Base-by-base conservation (phyloP, 495 filamentous ascomycete genomes). In the Sporormia fimetaria region DNA sequence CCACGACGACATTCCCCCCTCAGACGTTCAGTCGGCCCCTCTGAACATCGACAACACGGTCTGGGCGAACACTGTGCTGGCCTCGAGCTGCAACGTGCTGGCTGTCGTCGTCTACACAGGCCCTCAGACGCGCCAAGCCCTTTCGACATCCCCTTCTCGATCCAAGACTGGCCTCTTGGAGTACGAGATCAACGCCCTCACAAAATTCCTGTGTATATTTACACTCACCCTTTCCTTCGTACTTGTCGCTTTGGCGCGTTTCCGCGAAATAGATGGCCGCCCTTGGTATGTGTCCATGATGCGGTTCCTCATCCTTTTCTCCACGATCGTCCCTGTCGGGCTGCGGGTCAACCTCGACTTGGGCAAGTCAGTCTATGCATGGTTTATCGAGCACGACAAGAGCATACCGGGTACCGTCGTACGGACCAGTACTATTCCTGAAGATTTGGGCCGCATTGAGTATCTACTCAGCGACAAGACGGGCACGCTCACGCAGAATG, bases 401-500 rank as follows among this genome's bases (percentile, higher is more conserved):
- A 87, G 80, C 30, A 96, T 99, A 22, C 75, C 81, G 1, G 88
- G 79, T 4, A 88, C 92, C 2, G 83, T 99, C 1, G 90, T 99
- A 9, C 73, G 90, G 39, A 99, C 90, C 4, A 93, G 84, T 53
- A 99, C 90, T 2, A 99, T 99, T 29, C 90, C 90, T 0, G 90
- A 99, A 59, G 90, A 99, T 57, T 66, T 99, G 10, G 90, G 90
- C 11, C 71, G 90, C 27, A 88, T 99, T 28, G 90, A 99, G 62
- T 99, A 96, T 55, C 69, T 99, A 8, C 70, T 99, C 10, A 94
- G 83, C 43, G 90, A 99, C 60, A 99, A 99, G 61, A 99, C 90
- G 6, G 90, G 90, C 6, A 99, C 90, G 8, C 62, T 99, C 39
- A 99, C 90, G 8, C 87, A 95, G 55, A 99, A 99, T 57, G 84